A percentile compares a stretch with the other conserved stretches of the same genome.
phyloP scores from a whole-genome alignment of 352 stramenopile genomes.

The Pythium myriotylum region DNA sequence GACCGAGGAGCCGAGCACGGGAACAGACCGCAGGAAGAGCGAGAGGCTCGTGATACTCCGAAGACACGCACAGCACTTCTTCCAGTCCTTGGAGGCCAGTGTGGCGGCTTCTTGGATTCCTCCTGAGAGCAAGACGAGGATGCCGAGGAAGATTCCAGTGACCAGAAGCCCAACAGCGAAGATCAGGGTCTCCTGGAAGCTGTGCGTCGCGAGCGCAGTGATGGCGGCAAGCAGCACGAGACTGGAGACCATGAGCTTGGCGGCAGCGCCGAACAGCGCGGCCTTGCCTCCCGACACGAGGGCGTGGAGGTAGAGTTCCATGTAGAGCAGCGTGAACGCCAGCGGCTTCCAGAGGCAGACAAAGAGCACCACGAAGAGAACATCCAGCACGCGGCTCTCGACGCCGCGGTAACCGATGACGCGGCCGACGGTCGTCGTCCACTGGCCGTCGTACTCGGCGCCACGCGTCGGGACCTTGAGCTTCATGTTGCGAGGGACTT shows the following conservation, averaged over 20 bases:
- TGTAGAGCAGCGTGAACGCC: slow-evolving; percentile 77
- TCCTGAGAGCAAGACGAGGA: slow-evolving; percentile 64
- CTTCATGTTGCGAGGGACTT: slow-evolving; percentile 33
- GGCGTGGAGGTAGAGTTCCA: slow-evolving; percentile 76
- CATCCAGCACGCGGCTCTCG: slow-evolving; percentile 71
- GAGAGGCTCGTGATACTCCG: slow-evolving; percentile 84
- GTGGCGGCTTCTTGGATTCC: slow-evolving; percentile 58
- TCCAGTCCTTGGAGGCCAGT: slow-evolving; percentile 68
- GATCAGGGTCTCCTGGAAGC: slow-evolving; percentile 58
- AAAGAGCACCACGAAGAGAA: slow-evolving; percentile 73
- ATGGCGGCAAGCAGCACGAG: slow-evolving; percentile 54
- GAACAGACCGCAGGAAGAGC: slow-evolving; percentile 77
- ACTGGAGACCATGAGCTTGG: slow-evolving; percentile 69
- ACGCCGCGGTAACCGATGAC: slow-evolving; percentile 72
- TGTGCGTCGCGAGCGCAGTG: slow-evolving; percentile 50
- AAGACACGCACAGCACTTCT: slow-evolving; percentile 71
- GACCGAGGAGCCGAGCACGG: slow-evolving; percentile 63
- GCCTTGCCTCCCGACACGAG: slow-evolving; percentile 73
- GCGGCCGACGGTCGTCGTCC: slow-evolving; percentile 75
- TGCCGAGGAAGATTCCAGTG: slow-evolving; percentile 53
- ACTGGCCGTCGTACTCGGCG: slow-evolving; percentile 51
- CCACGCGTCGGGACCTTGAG: slow-evolving; percentile 62
- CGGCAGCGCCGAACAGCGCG: slow-evolving; percentile 62
- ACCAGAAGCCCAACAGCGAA: slow-evolving; percentile 55
- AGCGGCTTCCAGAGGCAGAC: slow-evolving; percentile 82